Evolutionary conservation across 2,329 filamentous ascomycete genomes (phyloP).

Genomic region (Lasiodiplodia sp.): DNA sequence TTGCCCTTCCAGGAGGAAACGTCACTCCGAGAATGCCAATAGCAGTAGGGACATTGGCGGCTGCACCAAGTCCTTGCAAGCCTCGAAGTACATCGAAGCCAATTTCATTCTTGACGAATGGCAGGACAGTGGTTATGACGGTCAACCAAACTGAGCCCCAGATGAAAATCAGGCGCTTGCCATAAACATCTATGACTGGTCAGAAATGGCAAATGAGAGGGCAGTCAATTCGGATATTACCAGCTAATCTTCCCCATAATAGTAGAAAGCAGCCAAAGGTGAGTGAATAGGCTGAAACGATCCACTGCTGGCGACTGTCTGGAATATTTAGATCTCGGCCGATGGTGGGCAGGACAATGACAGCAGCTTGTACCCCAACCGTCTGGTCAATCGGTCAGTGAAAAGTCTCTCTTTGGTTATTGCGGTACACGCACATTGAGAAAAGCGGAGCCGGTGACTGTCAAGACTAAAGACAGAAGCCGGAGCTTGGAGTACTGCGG

Average conservation of each 20-base stretch:
- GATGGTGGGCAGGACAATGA: slow-evolving; percentile 45
- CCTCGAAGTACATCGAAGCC: slow-evolving; percentile 70
- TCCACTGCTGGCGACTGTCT: slow-evolving; percentile 40
- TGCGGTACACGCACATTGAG: slow-evolving; percentile 33
- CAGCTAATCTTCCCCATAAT: slow-evolving; percentile 69
- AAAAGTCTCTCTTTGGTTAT: neutral
- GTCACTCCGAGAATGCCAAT: slow-evolving; percentile 72
- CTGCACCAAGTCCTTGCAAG: slow-evolving; percentile 69
- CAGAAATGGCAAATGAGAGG: neutral
- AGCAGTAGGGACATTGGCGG: slow-evolving; percentile 71
- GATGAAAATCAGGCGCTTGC: slow-evolving; percentile 69
- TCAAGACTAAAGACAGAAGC: slow-evolving; percentile 39
- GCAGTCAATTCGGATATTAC: slow-evolving; percentile 38
- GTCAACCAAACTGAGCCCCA: slow-evolving; percentile 68
- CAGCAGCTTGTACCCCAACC: slow-evolving; percentile 42
- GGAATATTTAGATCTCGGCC: slow-evolving; percentile 42
- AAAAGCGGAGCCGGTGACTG: slow-evolving; percentile 41
- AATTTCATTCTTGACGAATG: slow-evolving; percentile 69
- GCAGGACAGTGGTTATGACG: slow-evolving; percentile 62
- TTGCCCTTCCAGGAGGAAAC: slow-evolving; percentile 69
- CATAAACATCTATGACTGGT: slow-evolving; percentile 54
- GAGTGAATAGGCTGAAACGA: slow-evolving; percentile 66
- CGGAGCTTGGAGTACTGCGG: slow-evolving; percentile 37
- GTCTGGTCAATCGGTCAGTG: slow-evolving; percentile 30
- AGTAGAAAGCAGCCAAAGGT: slow-evolving; percentile 71